These are phyloP conservation scores for Ceratobasidium theobromae DNA, from an alignment of 1,284 basidiomycete genomes.

Conservation along the genomic window DNA sequence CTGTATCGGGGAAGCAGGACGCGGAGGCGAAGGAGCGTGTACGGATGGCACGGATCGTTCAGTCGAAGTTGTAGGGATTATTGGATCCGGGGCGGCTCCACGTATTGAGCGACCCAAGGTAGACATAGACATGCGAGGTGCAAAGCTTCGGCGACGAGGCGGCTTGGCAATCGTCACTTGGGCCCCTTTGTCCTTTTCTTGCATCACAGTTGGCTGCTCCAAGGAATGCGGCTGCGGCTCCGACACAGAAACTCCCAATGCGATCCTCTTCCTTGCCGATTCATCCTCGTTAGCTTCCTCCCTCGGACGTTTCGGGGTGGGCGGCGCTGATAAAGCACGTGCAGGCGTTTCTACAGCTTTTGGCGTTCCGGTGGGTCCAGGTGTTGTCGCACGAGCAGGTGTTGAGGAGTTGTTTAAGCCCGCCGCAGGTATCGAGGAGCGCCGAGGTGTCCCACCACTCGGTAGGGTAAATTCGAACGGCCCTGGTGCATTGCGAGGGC, in stretches of 20 bases:
- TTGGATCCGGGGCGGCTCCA: not conserved
- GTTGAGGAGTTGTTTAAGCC: not conserved
- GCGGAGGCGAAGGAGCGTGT: not conserved
- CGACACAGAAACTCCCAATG: slow-evolving; percentile 1
- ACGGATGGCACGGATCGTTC: not conserved
- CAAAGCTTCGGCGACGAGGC: slow-evolving; percentile 18
- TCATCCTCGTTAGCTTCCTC: not conserved
- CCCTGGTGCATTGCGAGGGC: slow-evolving; percentile 7
- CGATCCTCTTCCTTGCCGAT: not conserved
- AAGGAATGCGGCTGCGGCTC: no score
- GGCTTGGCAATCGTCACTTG: no score
- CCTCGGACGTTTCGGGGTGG: slow-evolving; percentile 12
- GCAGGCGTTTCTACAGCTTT: not conserved
- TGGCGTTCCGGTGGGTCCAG: slow-evolving; percentile 6
- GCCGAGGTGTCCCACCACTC: not conserved
- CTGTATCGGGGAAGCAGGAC: not conserved
- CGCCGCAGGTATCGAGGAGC: not conserved
- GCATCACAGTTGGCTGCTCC: no score
- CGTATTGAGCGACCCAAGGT: slow-evolving; percentile 6
- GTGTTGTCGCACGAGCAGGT: slow-evolving; percentile 4
- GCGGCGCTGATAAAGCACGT: slow-evolving; percentile 8
- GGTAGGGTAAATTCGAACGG: slow-evolving; percentile 14
- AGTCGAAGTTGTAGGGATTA: not conserved
- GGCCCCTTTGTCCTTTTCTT: not conserved
- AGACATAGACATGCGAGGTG: slow-evolving; percentile 13